These are phyloP conservation scores for Pichia thaimueangensis DNA, from an alignment of 805 yeast genomes.

Conservation along the genomic window DNA sequence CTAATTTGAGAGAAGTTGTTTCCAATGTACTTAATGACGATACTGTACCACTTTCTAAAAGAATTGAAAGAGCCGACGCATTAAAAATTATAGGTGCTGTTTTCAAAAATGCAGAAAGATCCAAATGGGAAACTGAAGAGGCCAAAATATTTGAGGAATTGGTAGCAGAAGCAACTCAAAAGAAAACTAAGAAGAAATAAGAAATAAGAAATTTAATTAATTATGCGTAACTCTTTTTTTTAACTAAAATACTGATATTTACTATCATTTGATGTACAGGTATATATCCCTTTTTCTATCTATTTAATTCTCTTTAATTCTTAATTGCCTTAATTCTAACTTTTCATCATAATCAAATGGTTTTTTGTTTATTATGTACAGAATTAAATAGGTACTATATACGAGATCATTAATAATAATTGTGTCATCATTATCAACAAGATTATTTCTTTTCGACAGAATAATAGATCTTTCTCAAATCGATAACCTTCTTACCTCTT, in stretches of 20 bases:
- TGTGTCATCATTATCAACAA: too few species aligned
- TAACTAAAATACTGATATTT: not conserved
- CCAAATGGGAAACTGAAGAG: constrained; percentile 88
- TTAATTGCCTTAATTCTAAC: too few species aligned
- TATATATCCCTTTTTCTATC: not conserved
- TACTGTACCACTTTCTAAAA: constrained; percentile 48
- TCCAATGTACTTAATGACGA: constrained; percentile 72
- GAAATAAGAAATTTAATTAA: not conserved
- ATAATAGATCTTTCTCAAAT: constrained; percentile 85
- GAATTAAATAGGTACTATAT: too few species aligned
- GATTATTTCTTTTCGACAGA: constrained; percentile 21
- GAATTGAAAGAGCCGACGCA: constrained; percentile 74
- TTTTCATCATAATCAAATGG: too few species aligned
- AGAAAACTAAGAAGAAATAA: constrained; percentile 45
- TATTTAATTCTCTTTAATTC: too few species aligned
- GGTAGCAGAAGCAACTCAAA: constrained; percentile 76
- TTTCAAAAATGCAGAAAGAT: constrained; percentile 60
- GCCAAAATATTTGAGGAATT: constrained; percentile 86
- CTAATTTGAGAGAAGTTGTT: constrained; percentile 75
- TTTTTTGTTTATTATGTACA: too few species aligned
- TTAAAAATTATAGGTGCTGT: constrained; percentile 63
- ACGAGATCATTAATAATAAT: too few species aligned
- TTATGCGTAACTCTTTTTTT: not conserved
- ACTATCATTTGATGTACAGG: not conserved
- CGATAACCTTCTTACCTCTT: constrained; percentile 93